A percentile compares a stretch with the other conserved stretches of the same genome.
Evolutionary conservation across 495 filamentous ascomycete genomes (phyloP).

Genomic region (Podospora bellae-mahoneyi): DNA sequence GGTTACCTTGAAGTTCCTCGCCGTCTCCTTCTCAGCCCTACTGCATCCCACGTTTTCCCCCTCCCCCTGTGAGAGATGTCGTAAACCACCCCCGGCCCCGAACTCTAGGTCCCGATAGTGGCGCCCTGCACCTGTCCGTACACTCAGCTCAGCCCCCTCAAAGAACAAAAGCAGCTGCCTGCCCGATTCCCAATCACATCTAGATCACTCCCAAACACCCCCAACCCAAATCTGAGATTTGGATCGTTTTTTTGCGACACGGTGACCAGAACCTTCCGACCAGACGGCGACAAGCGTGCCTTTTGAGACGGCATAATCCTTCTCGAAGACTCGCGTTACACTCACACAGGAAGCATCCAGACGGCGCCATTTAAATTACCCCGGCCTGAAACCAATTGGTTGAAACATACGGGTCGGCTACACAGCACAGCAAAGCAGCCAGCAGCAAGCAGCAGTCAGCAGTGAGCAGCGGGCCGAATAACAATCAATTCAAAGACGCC

Average conservation of each 20-base stretch:
- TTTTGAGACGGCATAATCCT: background rate
- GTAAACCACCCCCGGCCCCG: conserved; percentile 7
- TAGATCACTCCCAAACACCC: background rate
- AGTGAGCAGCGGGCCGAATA: background rate
- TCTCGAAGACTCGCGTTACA: background rate
- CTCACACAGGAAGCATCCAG: background rate
- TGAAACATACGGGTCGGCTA: background rate
- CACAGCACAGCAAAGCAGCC: background rate
- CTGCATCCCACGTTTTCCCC: conserved; percentile 2
- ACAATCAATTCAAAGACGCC: background rate
- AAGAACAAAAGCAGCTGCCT: conserved; percentile 22
- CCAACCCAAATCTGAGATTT: background rate
- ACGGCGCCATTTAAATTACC: background rate
- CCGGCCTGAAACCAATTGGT: background rate
- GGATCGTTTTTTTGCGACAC: background rate
- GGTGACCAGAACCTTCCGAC: background rate
- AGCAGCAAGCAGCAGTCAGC: background rate
- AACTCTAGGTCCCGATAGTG: conserved; percentile 7
- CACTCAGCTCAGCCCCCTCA: conserved; percentile 7
- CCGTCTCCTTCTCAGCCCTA: conserved; percentile 16
- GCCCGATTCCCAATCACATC: conserved; percentile 12
- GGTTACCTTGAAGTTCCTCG: background rate
- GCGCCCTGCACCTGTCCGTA: conserved; percentile 5
- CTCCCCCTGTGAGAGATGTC: background rate
- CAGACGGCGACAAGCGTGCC: background rate